phyloP scores from a whole-genome alignment of 768 basidiomycete genomes.

The Pleurotus pulmonarius region DNA sequence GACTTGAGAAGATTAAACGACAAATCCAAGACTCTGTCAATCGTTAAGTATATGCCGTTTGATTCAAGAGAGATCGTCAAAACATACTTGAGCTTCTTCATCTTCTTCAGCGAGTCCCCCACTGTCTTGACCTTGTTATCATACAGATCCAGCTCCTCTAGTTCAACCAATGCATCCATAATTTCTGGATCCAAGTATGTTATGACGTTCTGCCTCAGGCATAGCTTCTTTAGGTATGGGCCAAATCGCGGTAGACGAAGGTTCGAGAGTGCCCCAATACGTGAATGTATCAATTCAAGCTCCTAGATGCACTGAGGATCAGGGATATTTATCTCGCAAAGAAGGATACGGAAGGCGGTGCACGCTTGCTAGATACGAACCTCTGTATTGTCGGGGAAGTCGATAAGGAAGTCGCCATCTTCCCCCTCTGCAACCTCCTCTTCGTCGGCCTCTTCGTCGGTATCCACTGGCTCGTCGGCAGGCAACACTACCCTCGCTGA shows the following conservation, averaged over 20 bases:
- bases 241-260: conserved; percentile 77
- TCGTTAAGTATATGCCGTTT: not conserved
- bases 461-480: not conserved
- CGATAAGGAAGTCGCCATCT: conserved; percentile 67
- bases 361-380: conserved; percentile 35
- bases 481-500: conserved; percentile 17
- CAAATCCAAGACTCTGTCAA: conserved; percentile 73
- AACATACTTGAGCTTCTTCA: conserved; percentile 54
- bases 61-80: not conserved
- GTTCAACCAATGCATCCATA: conserved; percentile 57
- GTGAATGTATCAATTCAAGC: conserved; percentile 79
- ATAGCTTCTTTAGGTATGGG: conserved; percentile 63
- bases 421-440: conserved; percentile 39
- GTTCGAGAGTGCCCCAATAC: conserved; percentile 62
- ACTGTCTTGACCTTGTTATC: conserved; percentile 88
- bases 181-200: conserved; percentile 67
- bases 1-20: conserved; percentile 89
- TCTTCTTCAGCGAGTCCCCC: conserved; percentile 58
- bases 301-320: conserved; percentile 47
- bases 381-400: conserved; percentile 82
- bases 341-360: not conserved
- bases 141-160: conserved; percentile 93
- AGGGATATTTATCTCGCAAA: not conserved
- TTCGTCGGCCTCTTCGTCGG: conserved; percentile 39
- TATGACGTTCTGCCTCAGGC: conserved; percentile 85